phyloP scores from a whole-genome alignment of 2,329 filamentous ascomycete genomes.

The Penicillium sp. region DNA sequence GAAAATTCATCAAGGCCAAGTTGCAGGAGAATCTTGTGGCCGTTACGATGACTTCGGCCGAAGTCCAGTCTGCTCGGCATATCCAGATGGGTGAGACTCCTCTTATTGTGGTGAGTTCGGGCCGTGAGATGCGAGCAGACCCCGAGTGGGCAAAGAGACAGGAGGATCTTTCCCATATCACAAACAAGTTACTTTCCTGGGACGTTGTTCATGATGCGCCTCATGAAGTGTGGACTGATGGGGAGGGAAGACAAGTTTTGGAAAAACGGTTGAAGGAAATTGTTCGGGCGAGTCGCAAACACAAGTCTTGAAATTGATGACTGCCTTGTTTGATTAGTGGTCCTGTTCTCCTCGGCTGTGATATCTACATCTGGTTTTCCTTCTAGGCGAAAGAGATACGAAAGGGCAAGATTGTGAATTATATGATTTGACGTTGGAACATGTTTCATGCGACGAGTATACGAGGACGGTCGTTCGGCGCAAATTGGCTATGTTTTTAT shows the following conservation, averaged over 20 bases:
- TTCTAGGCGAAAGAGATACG: neutral
- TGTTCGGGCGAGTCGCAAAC: constrained; percentile 46
- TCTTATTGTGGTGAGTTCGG: constrained; percentile 81
- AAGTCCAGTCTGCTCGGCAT: constrained; percentile 74
- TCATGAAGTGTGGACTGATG: constrained; percentile 81
- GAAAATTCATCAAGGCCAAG: constrained; percentile 85
- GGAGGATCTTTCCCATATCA: constrained; percentile 78
- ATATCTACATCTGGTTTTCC: neutral
- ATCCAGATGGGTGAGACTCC: constrained; percentile 79
- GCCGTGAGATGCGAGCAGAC: constrained; percentile 67
- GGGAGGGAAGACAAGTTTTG: constrained; percentile 71
- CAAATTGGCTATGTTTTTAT: neutral
- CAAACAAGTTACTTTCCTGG: constrained; percentile 78
- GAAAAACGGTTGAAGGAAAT: constrained; percentile 77
- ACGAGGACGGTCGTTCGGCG: neutral
- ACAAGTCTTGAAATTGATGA: neutral
- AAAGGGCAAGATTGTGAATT: neutral
- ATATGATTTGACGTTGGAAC: neutral
- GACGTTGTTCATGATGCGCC: constrained; percentile 84
- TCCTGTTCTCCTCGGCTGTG: neutral
- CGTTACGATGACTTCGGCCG: constrained; percentile 78
- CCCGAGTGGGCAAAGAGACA: constrained; percentile 81
- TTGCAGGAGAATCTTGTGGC: constrained; percentile 92
- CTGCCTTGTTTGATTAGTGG: neutral
- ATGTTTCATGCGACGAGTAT: neutral